phyloP scores from a whole-genome alignment of 306 rosid species.

The Hippophae rhamnoides region DNA sequence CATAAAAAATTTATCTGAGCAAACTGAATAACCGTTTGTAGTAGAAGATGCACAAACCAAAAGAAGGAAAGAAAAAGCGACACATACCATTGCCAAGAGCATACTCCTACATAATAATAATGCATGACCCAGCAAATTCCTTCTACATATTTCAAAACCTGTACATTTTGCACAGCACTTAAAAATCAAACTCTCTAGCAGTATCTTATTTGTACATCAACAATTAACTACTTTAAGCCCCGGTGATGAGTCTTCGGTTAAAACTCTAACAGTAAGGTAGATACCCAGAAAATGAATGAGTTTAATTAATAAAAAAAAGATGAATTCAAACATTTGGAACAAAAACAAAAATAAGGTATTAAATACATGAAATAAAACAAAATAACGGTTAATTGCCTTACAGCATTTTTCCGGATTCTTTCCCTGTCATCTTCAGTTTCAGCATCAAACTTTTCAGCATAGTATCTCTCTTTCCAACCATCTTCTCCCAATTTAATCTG shows the following conservation, averaged over 20 bases:
- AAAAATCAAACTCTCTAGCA: background rate
- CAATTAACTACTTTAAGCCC: too few relatives aligned
- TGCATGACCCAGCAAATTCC: conserved; percentile 28
- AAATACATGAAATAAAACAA: background rate
- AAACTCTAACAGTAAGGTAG: too few relatives aligned
- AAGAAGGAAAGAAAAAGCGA: background rate
- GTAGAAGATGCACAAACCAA: background rate
- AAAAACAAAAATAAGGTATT: background rate
- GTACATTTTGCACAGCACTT: background rate
- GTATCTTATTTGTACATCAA: too few relatives aligned
- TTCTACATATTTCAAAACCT: conserved; percentile 24
- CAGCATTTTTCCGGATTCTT: conserved; percentile 10
- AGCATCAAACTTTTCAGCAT: conserved; percentile 16
- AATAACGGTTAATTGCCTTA: conserved; percentile 1
- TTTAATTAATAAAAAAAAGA: too few relatives aligned
- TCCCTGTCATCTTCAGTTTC: conserved; percentile 8
- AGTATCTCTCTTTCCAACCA: conserved; percentile 21
- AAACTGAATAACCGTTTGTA: background rate
- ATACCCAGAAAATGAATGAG: too few relatives aligned
- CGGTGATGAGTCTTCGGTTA: too few relatives aligned
- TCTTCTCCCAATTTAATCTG: conserved; percentile 16
- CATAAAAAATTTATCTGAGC: background rate
- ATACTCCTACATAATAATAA: conserved; percentile 22
- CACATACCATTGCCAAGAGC: conserved; percentile 29
- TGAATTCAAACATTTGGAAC: too few relatives aligned